A percentile compares a stretch with the other conserved stretches of the same genome.
These are phyloP conservation scores for Vickermania spadyakhi DNA, from an alignment of 208 protist genomes.

Conservation along the genomic window DNA sequence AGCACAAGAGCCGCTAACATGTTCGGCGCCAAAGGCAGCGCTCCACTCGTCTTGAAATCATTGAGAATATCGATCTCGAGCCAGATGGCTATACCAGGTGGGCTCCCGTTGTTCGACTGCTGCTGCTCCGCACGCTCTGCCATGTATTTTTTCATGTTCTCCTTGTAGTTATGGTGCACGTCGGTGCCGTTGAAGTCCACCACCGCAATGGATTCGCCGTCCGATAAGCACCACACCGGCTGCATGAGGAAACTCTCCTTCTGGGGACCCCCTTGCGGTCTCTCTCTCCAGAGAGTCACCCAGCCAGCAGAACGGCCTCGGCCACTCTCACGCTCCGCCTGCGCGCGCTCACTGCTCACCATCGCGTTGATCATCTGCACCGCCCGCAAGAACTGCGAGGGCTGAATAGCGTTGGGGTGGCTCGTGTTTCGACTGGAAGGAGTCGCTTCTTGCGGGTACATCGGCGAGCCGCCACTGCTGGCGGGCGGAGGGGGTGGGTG, in stretches of 20 bases:
- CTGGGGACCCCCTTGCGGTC: slow-evolving; percentile 2
- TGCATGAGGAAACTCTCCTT: slow-evolving; percentile 1
- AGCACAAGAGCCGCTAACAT: background rate
- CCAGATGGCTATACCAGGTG: background rate
- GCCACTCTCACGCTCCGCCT: background rate
- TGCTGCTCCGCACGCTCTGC: background rate
- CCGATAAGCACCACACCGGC: slow-evolving; percentile 18
- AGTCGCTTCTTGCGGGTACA: no score
- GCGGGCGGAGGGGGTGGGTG: background rate
- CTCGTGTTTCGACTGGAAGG: no score
- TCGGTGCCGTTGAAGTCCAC: slow-evolving; percentile 13
- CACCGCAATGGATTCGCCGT: slow-evolving; percentile 5
- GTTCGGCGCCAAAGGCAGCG: background rate
- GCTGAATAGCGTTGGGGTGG: background rate
- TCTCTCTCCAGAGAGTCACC: background rate
- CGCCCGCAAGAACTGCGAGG: background rate
- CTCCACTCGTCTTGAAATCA: background rate
- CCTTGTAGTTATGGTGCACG: background rate
- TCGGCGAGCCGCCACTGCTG: no score
- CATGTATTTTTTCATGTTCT: background rate
- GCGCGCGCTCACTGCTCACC: background rate
- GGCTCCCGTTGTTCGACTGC: background rate
- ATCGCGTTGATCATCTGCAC: background rate
- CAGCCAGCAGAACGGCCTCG: background rate
- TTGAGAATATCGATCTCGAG: background rate